These are phyloP conservation scores for Cinnamomum chago DNA, from an alignment of 164 flowering plant genomes.

Conservation along the genomic window DNA sequence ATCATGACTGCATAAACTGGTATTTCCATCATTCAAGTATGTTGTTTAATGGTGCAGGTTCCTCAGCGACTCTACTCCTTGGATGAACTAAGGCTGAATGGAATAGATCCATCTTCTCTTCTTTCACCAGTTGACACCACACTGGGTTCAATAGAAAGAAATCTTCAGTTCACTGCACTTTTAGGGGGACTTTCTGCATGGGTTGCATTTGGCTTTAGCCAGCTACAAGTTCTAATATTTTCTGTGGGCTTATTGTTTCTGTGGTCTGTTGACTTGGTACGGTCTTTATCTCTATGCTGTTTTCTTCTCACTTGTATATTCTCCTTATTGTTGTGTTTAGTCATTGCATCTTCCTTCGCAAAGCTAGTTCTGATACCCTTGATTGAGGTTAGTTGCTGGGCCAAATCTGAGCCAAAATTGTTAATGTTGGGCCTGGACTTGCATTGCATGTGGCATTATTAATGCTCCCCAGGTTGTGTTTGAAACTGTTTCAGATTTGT, in stretches of 20 bases:
- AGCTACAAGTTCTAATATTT: slow-evolving; percentile 47
- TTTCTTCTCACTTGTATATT: background rate
- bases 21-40: background rate
- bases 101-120: slow-evolving; percentile 64
- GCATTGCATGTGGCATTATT: background rate
- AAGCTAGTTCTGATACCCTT: too few species aligned
- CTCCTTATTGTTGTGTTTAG: too few species aligned
- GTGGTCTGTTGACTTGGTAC: slow-evolving; percentile 72
- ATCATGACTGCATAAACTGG: background rate
- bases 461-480: background rate
- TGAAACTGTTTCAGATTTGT: background rate
- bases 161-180: slow-evolving; percentile 62
- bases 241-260: slow-evolving; percentile 69
- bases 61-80: slow-evolving; percentile 83
- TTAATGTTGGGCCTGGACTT: background rate
- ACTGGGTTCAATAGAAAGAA: slow-evolving; percentile 66
- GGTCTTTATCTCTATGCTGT: background rate
- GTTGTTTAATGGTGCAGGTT: slow-evolving; percentile 34
- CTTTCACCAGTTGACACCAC: slow-evolving; percentile 75
- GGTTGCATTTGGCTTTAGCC: slow-evolving; percentile 43
- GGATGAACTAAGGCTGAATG: slow-evolving; percentile 83
- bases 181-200: slow-evolving; percentile 61
- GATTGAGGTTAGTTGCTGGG: background rate
- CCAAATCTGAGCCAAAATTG: background rate
- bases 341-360: too few species aligned